Conservation (phyloP, 306 rosid genomes). For the Hippophae tibetana region DNA sequence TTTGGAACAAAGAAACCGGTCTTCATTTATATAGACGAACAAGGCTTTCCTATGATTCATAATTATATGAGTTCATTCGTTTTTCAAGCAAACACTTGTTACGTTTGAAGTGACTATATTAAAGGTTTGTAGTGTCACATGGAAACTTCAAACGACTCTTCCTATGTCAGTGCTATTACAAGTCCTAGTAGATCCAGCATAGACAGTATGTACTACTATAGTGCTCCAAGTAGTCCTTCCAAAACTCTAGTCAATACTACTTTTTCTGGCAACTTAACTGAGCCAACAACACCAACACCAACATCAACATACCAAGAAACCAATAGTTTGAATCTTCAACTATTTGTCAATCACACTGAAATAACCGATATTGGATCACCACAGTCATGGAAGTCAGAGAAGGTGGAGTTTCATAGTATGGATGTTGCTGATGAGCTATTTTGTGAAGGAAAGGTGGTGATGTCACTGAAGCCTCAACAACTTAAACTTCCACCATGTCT, state of each 20-base stretch:
- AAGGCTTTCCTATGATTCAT: slow-evolving; percentile 14
- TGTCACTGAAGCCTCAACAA: slow-evolving; percentile 56
- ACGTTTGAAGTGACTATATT: background rate
- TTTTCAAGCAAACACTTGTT: slow-evolving; percentile 8
- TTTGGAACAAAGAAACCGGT: slow-evolving; percentile 21
- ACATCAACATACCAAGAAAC: slow-evolving; percentile 30
- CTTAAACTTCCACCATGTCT: slow-evolving; percentile 86
- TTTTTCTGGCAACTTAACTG: slow-evolving; percentile 23
- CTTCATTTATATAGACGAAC: slow-evolving; percentile 12
- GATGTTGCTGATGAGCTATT: slow-evolving; percentile 82
- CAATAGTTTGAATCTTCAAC: slow-evolving; percentile 26
- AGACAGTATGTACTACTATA: slow-evolving; percentile 34
- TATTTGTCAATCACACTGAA: slow-evolving; percentile 33
- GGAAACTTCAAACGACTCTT: slow-evolving; percentile 28
- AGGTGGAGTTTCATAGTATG: slow-evolving; percentile 32
- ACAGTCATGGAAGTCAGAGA: background rate
- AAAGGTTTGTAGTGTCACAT: slow-evolving; percentile 9
- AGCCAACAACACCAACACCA: slow-evolving; percentile 31
- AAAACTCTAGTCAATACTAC: slow-evolving; percentile 8
- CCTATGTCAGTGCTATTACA: slow-evolving; percentile 24
- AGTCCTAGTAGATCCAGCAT: slow-evolving; percentile 27
- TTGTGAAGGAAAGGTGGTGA: slow-evolving; percentile 63
- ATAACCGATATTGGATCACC: slow-evolving; percentile 9
- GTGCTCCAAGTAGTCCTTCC: slow-evolving; percentile 72
- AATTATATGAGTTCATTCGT: slow-evolving; percentile 19